phyloP scores from a whole-genome alignment of 305 asterid genomes.

The Petunia hybrid region DNA sequence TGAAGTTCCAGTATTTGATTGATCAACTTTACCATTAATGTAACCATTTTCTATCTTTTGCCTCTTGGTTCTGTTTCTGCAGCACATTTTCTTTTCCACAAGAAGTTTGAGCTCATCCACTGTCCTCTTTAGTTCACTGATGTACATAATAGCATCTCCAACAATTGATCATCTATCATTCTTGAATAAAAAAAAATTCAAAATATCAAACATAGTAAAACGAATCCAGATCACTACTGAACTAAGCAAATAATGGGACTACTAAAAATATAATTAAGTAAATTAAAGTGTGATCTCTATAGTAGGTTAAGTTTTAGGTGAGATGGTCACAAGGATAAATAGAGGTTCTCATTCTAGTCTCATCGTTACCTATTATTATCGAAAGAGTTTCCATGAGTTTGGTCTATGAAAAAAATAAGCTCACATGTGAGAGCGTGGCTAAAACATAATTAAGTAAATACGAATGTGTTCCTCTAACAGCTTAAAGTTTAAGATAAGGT shows the following conservation, averaged over 20 bases:
- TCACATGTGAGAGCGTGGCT: too few species aligned
- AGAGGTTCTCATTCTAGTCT: too few species aligned
- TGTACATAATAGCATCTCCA: constrained; percentile 70
- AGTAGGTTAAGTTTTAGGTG: too few species aligned
- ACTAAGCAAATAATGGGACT: neutral
- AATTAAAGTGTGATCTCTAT: too few species aligned
- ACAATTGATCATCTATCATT: constrained; percentile 69
- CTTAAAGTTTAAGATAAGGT: too few species aligned
- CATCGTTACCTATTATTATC: too few species aligned
- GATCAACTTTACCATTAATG: constrained; percentile 50
- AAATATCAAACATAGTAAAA: neutral
- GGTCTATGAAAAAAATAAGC: too few species aligned
- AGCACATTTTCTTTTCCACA: constrained; percentile 68
- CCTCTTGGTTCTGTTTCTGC: constrained; percentile 65
- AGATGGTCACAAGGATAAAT: too few species aligned
- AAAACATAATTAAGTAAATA: too few species aligned
- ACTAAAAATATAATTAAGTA: too few species aligned
- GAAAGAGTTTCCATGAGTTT: too few species aligned
- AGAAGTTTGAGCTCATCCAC: constrained; percentile 62
- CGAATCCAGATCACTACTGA: neutral
- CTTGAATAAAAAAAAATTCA: constrained; percentile 37
- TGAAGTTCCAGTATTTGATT: constrained; percentile 49
- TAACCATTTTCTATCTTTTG: constrained; percentile 44
- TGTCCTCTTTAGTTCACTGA: constrained; percentile 76
- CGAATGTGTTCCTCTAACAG: too few species aligned